Base-by-base conservation (phyloP, 2,329 filamentous ascomycete species). In the Nannizzia gypsea region DNA sequence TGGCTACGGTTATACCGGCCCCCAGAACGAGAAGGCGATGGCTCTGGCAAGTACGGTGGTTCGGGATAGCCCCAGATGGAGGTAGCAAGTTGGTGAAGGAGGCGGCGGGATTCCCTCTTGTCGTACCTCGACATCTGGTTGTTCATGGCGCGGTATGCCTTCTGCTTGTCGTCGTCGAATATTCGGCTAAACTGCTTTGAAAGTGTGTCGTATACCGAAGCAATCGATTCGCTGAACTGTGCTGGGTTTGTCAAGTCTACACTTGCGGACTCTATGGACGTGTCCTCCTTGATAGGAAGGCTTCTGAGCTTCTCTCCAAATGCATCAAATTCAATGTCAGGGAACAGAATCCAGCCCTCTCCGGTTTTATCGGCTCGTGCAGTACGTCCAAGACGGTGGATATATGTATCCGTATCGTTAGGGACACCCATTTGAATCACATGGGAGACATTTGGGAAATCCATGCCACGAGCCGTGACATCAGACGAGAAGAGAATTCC, bases 381-480 rank as follows among this genome's bases (percentile, higher is more conserved):
- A 6, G 88, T 92, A 63, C 88, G 86, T 58, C 88, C 88, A 46
- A 90, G 77, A 61, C 88, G 83, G 72, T 90, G 88, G 61, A 91
- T 87, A 68, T 90, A 90, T 40, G 84, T 82, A 69, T 89, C 86
- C 28, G 83, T 80, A 63, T 82, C 80, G 3, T 78, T 74, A 1
- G 88, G 85, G 3, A 81, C 67, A 63, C 88, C 85, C 15, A 89
- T 69, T 67, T 91, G 88, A 61, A 91, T 84, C 63, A 90, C 87
- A 67, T 90, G 87, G n/a, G 85, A 87, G 22, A 91, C 88, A 58
- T 83, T 78, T 28, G 88, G 88, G 74, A 90, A 90, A 70, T 92
- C 88, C 85, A 92, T 90, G 65, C 88, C 88, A 71, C 88, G 80
- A 11, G 88, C 87, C 4, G 87, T 88, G 34, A 92, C 88, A 71